A percentile compares a stretch with the other conserved stretches of the same genome.
Conservation (phyloP, 208 protist genomes). For the Sergeia podlipaevii region DNA sequence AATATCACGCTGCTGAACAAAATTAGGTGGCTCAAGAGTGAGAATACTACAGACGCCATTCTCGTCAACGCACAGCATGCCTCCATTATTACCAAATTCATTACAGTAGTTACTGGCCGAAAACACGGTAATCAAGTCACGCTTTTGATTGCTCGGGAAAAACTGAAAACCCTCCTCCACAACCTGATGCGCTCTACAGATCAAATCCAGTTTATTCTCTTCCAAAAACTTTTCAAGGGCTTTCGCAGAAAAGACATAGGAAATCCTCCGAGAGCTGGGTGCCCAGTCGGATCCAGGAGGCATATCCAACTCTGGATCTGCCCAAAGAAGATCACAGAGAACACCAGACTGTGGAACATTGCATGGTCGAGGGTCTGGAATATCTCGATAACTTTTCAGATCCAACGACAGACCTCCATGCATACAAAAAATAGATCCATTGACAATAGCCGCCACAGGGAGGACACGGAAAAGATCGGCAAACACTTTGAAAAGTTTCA, state of each 20-base stretch:
- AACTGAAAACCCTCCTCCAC: conserved; percentile 99
- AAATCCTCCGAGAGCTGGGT: conserved; percentile 98
- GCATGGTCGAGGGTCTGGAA: conserved; percentile 94
- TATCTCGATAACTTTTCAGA: conserved; percentile 88
- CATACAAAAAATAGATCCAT: conserved; percentile 99
- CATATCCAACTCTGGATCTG: conserved; percentile 95
- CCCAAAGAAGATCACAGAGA: conserved; percentile 99
- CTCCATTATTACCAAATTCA: conserved; percentile 99
- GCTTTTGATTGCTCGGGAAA: conserved; percentile 94
- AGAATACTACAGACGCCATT: conserved; percentile 95
- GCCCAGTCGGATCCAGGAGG: conserved; percentile 96
- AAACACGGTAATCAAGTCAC: conserved; percentile 99
- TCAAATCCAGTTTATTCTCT: conserved; percentile 97
- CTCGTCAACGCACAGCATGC: conserved; percentile 97
- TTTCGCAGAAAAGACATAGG: conserved; percentile 97
- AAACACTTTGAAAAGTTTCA: conserved; percentile 99
- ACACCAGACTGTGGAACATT: conserved; percentile 98
- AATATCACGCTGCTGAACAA: conserved; percentile 71
- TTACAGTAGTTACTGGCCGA: conserved; percentile 99
- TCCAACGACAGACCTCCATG: conserved; percentile 97
- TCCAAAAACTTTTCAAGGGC: conserved; percentile 96
- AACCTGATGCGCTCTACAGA: conserved; percentile 99
- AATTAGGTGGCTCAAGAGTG: conserved; percentile 84
- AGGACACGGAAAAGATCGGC: conserved; percentile 98
- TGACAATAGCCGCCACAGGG: conserved; percentile 97